Conservation (phyloP, 176 grass and related monocot genomes). For the Rhynchospora breviuscula region DNA sequence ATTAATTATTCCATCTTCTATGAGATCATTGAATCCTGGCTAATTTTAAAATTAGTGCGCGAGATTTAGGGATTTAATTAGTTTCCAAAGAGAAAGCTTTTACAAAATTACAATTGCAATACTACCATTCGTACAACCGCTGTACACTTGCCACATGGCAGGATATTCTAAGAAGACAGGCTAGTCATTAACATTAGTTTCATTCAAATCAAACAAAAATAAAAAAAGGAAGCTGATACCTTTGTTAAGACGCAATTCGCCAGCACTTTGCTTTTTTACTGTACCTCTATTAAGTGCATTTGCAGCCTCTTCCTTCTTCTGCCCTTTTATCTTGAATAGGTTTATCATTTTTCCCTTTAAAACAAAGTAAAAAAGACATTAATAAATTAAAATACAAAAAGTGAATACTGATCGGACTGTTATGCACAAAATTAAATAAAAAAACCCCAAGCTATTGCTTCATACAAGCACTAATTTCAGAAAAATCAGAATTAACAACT, state of each 20-base stretch:
- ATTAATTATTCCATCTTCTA: not conserved
- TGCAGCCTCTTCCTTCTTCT: conserved; percentile 71
- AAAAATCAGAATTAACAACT: not conserved
- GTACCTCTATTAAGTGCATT: conserved; percentile 53
- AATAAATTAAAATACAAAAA: not conserved
- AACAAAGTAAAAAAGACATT: not conserved
- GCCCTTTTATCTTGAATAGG: conserved; percentile 82
- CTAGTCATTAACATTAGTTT: not conserved
- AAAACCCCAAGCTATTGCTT: not conserved
- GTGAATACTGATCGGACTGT: not conserved
- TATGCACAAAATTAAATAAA: not conserved
- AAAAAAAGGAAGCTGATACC: conserved; percentile 16
- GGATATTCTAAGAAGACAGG: not conserved
- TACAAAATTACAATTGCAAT: not conserved
- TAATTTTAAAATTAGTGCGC: not conserved
- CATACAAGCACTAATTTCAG: not conserved
- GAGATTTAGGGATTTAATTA: not conserved
- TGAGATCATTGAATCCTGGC: not conserved
- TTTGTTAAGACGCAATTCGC: conserved; percentile 79
- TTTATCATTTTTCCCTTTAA: conserved; percentile 64
- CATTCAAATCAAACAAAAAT: not conserved
- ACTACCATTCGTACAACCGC: not conserved
- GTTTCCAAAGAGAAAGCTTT: not conserved
- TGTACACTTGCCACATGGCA: not conserved
- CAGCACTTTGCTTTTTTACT: conserved; percentile 72